phyloP scores from a whole-genome alignment of 768 basidiomycete species.

The Hericium erinaceus region DNA sequence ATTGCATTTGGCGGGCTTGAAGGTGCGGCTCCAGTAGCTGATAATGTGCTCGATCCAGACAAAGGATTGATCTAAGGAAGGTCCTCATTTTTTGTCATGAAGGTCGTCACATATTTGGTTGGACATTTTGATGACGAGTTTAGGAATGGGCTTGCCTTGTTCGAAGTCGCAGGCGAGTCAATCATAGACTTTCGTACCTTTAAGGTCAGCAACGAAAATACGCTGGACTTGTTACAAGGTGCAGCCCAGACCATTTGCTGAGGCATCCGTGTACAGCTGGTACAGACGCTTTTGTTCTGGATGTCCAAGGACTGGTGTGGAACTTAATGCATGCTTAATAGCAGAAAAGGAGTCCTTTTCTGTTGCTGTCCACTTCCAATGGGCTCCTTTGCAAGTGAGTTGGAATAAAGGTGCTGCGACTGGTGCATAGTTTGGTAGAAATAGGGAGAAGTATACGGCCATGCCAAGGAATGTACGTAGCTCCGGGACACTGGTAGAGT shows the following conservation, averaged over 20 bases:
- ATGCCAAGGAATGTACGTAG: conserved; percentile 26
- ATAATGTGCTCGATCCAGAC: conserved; percentile 14
- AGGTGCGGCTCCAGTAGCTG: conserved; percentile 14
- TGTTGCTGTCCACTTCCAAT: conserved; percentile 17
- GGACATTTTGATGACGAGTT: background rate
- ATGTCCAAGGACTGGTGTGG: conserved; percentile 26
- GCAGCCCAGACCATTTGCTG: conserved; percentile 12
- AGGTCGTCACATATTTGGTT: no score
- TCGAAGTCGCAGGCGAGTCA: conserved; percentile 4
- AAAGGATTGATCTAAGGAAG: background rate
- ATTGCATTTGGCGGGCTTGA: no score
- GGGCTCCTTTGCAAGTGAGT: conserved; percentile 21
- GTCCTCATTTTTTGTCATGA: no score
- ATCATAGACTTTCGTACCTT: conserved; percentile 15
- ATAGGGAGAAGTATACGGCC: conserved; percentile 29
- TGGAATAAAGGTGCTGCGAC: conserved; percentile 26
- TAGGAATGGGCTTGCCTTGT: background rate
- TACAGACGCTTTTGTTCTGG: conserved; percentile 22
- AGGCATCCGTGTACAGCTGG: conserved; percentile 27
- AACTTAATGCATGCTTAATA: conserved; percentile 20
- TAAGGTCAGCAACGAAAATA: conserved; percentile 12
- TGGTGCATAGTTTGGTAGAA: conserved; percentile 26
- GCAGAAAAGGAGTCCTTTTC: conserved; percentile 22
- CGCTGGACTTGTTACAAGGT: conserved; percentile 17
- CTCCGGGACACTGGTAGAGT: conserved; percentile 10